Percentiles rank a stretch among this genome's conserved stretches.
Conservation (phyloP, 2,329 filamentous ascomycete genomes). For the Emmonsia crescens region DNA sequence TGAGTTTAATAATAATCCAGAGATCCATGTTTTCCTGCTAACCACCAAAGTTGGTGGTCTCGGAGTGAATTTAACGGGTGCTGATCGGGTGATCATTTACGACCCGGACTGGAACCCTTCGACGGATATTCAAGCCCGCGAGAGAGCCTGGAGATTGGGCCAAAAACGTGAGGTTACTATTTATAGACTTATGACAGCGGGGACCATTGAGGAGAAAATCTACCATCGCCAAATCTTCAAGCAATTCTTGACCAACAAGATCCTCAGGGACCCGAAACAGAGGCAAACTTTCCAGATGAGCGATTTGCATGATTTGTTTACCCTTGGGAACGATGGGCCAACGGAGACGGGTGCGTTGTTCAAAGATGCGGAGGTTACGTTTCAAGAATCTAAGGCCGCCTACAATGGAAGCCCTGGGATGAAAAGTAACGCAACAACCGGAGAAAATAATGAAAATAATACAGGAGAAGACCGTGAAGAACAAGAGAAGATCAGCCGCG, state of each 20-base stretch:
- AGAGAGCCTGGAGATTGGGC: constrained; percentile 88
- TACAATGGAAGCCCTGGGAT: constrained; percentile 13
- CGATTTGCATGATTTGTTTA: constrained; percentile 88
- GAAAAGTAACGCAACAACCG: neutral
- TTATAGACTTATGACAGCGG: constrained; percentile 94
- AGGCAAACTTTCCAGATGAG: constrained; percentile 80
- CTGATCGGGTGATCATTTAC: constrained; percentile 93
- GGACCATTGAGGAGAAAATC: constrained; percentile 98
- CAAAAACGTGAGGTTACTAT: constrained; percentile 94
- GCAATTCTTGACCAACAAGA: constrained; percentile 93
- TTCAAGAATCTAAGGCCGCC: constrained; percentile 32
- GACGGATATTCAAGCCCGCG: constrained; percentile 87
- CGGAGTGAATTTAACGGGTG: constrained; percentile 88
- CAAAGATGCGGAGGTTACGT: constrained; percentile 69
- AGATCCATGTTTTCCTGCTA: constrained; percentile 78
- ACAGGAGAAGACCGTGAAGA: constrained; percentile 21
- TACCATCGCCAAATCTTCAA: constrained; percentile 99
- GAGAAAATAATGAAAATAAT: constrained; percentile 9
- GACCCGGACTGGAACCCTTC: constrained; percentile 99
- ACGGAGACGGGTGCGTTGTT: constrained; percentile 83
- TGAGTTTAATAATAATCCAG: constrained; percentile 72
- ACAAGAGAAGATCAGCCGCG: constrained; percentile 39
- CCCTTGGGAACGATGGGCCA: constrained; percentile 55
- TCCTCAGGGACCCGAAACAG: constrained; percentile 87
- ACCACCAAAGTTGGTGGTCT: constrained; percentile 93